These are phyloP conservation scores for Dacryopinax spathularia DNA, from an alignment of 768 basidiomycete species.

Conservation along the genomic window DNA sequence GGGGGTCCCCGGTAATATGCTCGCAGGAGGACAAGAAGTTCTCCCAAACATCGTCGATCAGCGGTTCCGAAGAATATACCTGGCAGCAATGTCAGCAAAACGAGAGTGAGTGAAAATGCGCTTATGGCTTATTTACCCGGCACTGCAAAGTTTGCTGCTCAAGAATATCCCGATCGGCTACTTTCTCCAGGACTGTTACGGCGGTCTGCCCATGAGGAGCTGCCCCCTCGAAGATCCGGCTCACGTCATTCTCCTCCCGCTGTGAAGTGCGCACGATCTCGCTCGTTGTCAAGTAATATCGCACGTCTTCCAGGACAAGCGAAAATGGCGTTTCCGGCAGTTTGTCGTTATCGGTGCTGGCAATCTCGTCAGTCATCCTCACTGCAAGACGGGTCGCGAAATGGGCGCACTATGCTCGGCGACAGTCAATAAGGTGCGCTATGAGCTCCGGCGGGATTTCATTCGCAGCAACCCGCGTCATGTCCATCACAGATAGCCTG, in stretches of 20 bases:
- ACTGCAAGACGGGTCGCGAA: neutral
- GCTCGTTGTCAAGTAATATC: constrained; percentile 36
- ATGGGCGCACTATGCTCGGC: constrained; percentile 32
- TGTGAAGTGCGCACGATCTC: constrained; percentile 25
- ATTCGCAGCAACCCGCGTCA: constrained; percentile 17
- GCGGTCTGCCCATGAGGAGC: constrained; percentile 4
- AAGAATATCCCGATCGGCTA: constrained; percentile 37
- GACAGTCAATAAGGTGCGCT: constrained; percentile 26
- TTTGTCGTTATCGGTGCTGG: constrained; percentile 25
- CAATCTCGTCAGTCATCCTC: neutral
- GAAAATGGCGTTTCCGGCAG: constrained; percentile 30
- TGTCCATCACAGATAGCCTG: constrained; percentile 33
- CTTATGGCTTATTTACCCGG: constrained; percentile 34
- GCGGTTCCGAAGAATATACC: constrained; percentile 33
- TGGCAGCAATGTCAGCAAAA: constrained; percentile 18
- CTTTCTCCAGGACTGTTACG: constrained; percentile 31
- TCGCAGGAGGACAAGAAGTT: constrained; percentile 33
- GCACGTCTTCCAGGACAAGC: constrained; percentile 24
- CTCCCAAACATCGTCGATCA: constrained; percentile 33
- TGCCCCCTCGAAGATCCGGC: constrained; percentile 7
- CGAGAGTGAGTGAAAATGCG: neutral
- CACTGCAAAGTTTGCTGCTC: constrained; percentile 38
- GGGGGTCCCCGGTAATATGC: constrained; percentile 25
- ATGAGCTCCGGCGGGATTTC: constrained; percentile 32
- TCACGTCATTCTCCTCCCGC: neutral